Percentiles rank a stretch among this genome's conserved stretches.
phyloP scores from a whole-genome alignment of 78 protist genomes.

The Dictyostelium intermedium region DNA sequence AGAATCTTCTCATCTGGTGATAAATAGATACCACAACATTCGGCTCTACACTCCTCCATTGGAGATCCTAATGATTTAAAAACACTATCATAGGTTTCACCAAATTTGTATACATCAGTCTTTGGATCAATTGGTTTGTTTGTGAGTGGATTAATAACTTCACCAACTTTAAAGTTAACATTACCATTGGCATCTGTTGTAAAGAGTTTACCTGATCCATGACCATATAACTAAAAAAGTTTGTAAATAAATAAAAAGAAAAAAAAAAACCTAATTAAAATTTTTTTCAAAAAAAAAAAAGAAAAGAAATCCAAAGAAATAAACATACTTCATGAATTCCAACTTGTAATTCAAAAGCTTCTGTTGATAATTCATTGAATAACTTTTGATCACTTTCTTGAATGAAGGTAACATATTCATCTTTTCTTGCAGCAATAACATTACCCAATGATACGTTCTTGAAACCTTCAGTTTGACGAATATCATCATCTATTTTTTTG shows the following conservation, averaged over 20 bases:
- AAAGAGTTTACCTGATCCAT: slow-evolving; percentile 88
- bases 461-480: slow-evolving; percentile 86
- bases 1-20: slow-evolving; percentile 58
- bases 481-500: slow-evolving; percentile 84
- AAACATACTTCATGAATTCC: slow-evolving; percentile 84
- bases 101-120: slow-evolving; percentile 62
- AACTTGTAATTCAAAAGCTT: slow-evolving; percentile 88
- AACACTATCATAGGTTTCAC: slow-evolving; percentile 84
- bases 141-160: slow-evolving; percentile 61
- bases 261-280: slow-evolving; percentile 11
- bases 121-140: slow-evolving; percentile 39
- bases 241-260: background rate
- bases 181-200: slow-evolving; percentile 18
- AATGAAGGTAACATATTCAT: slow-evolving; percentile 52
- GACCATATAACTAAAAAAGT: slow-evolving; percentile 71
- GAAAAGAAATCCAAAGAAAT: too few species aligned
- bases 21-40: slow-evolving; percentile 76
- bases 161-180: slow-evolving; percentile 47
- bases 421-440: slow-evolving; percentile 61
- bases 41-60: slow-evolving; percentile 91
- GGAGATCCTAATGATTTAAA: slow-evolving; percentile 55
- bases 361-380: slow-evolving; percentile 20
- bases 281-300: too few species aligned
- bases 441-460: slow-evolving; percentile 90
- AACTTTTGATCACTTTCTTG: slow-evolving; percentile 63